phyloP scores from a whole-genome alignment of 2,329 filamentous ascomycete species.

The Scedosporium aurantiacum region DNA sequence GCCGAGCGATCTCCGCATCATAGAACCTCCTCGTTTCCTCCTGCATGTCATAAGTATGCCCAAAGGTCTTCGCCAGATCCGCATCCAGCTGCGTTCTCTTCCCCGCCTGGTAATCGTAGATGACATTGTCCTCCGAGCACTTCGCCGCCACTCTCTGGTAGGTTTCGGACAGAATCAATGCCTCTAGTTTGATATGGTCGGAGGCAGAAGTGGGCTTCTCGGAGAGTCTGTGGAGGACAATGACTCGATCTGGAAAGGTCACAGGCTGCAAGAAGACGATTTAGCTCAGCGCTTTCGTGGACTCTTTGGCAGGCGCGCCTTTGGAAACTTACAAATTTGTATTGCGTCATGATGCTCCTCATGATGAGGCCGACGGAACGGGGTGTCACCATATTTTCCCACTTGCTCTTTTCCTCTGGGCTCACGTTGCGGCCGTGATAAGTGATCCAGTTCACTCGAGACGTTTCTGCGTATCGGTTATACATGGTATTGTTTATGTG shows the following conservation, averaged over 20 bases:
- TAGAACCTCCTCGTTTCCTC: slow-evolving; percentile 12
- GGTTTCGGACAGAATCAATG: slow-evolving; percentile 62
- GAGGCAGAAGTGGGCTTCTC: slow-evolving; percentile 30
- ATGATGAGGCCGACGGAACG: slow-evolving; percentile 63
- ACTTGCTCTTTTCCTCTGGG: slow-evolving; percentile 47
- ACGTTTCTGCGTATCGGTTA: slow-evolving; percentile 72
- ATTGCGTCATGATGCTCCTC: slow-evolving; percentile 69
- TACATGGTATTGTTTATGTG: slow-evolving; percentile 87
- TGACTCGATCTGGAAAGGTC: slow-evolving; percentile 71
- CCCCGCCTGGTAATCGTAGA: slow-evolving; percentile 50
- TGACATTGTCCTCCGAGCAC: slow-evolving; percentile 65
- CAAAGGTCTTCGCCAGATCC: slow-evolving; percentile 29
- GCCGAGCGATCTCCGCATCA: slow-evolving; percentile 11
- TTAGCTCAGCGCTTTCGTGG: background rate
- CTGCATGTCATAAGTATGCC: slow-evolving; percentile 24
- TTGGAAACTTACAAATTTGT: slow-evolving; percentile 66
- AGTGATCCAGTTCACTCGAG: slow-evolving; percentile 65
- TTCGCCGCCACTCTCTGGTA: slow-evolving; percentile 63
- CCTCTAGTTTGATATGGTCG: slow-evolving; percentile 46
- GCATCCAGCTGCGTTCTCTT: slow-evolving; percentile 26
- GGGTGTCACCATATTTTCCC: slow-evolving; percentile 59
- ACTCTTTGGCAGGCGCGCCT: background rate
- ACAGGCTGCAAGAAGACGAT: slow-evolving; percentile 48
- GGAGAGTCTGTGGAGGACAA: slow-evolving; percentile 70
- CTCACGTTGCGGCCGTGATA: slow-evolving; percentile 57